Evolutionary conservation across 768 basidiomycete species (phyloP), one percentile per base, ranked within the genome.

Genomic region (Phlegmacium glaucopus): DNA sequence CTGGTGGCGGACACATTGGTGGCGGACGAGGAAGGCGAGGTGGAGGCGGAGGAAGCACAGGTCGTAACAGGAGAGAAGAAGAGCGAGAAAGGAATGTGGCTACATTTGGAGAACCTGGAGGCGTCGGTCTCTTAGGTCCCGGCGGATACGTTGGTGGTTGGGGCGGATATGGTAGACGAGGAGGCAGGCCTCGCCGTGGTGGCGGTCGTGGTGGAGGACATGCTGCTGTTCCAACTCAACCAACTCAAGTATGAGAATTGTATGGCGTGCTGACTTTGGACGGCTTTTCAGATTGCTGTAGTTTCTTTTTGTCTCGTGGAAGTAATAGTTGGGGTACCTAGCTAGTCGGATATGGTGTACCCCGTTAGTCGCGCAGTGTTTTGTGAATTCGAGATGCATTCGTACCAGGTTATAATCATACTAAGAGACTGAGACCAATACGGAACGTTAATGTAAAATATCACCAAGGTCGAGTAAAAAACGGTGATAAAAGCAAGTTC

Each of bases 61-160:
- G 83, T 1, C 71, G 84, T 44, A 87, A 80, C 55, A 74, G 89
- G 55, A 68, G 90, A 37, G 89, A 92, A 55, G 90, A 91, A 56
- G 90, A 92, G 61, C 67, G 90, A 50, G 87, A 90, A 64, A 81
- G 78, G 65, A 92, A 92, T 57, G 81, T 92, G 8, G 85, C 86
- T 26, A 92, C 90, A 7, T 93, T 93, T 72, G 90, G 90, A 3
- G 90, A 92, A 61, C 82, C 89, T 7, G 88, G 88, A 9, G 85
- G 85, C 40, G 78, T 87, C 13, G 87, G 88, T 6, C 61, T 88
- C 42, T 76, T 89, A 73, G 87, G 87, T 0, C 87, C 87, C 22
- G 85, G 85, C 32, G 83, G 82, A 9, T 87, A 88, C 65, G 83
- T 87, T n/a, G 77, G 80, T 40, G 86, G 83, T 13, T 88, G 85